Base-by-base conservation (phyloP, 1,284 basidiomycete species). In the Tilletia caries region DNA sequence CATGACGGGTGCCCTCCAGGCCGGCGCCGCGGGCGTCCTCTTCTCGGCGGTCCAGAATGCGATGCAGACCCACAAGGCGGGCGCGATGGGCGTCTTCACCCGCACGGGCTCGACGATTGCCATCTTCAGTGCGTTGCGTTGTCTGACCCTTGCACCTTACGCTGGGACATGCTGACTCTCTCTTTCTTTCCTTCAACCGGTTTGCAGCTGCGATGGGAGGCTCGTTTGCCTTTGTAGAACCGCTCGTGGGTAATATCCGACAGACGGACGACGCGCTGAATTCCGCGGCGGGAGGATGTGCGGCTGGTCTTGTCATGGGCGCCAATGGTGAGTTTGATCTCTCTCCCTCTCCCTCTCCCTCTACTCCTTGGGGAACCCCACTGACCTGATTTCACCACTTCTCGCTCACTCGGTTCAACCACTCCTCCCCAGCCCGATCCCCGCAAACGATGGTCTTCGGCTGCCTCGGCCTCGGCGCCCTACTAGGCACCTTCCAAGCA, bases 271-370 rank as follows among this genome's bases (percentile, higher is more conserved):
- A 96, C 82, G 86, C 91, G 43, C 82, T 92, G 77, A 97, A 95
- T 82, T 91, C 91, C 68, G 91, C 91, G 65, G 89, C 89, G 67
- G 94, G 92, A 73, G 94, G 91, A 69, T 96, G 94, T 85, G 94
- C 93, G 65, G 93, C 93, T 68, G 94, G 94, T 65, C 92, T 96
- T 84, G 86, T 96, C 73, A 91, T 92, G 54, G 94, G 94, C 71
- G 86, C 94, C 71, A 87, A 90, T 85, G 87, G 92, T 92, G 82
- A 69, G 88, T 86, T 27, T 20, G 2, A 68, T 66, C 64, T 50
- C 70, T 50, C 15, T 27, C 20, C 29, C 32, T 69, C 25, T 33
- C n/a, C 68, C 43, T 15, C 27, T 32, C 41, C 41, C 37, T 20
- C 64, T 65, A 25, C 41, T 50, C 41, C 29, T 18, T 3, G 23